Conservation (phyloP, 2,329 filamentous ascomycete genomes). For the Metarhizium brunneum region DNA sequence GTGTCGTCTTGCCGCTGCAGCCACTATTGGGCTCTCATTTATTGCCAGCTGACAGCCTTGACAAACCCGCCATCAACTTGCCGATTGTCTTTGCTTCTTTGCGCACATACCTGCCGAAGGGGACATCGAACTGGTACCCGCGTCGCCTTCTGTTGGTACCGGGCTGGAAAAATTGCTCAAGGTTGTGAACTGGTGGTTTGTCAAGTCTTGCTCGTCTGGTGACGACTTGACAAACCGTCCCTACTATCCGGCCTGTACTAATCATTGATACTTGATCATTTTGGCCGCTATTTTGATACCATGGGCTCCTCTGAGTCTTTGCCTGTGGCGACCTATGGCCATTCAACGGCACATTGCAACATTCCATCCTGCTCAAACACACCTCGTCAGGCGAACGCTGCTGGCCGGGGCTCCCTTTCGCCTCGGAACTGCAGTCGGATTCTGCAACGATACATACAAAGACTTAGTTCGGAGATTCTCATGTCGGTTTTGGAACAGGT, state of each 20-base stretch:
- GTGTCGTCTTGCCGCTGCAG: not conserved
- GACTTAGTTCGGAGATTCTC: constrained; percentile 2
- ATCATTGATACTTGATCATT: not conserved
- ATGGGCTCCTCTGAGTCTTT: constrained; percentile 1
- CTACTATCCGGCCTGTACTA: not conserved
- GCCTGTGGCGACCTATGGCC: not conserved
- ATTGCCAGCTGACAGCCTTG: not conserved
- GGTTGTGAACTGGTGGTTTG: not conserved
- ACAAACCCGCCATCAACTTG: not conserved
- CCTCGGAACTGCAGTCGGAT: not conserved
- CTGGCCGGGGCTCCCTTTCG: not conserved
- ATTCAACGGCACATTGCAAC: not conserved
- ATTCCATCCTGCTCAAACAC: not conserved
- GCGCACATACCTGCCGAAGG: not conserved
- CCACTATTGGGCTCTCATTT: not conserved
- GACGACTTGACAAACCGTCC: not conserved
- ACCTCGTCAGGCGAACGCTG: not conserved
- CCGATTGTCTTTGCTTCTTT: not conserved
- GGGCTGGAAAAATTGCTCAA: not conserved
- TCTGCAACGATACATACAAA: not conserved
- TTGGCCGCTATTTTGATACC: not conserved
- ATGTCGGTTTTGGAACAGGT: constrained; percentile 4
- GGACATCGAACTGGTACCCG: not conserved
- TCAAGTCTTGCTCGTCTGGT: not conserved
- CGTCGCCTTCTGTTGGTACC: not conserved